Conservation (phyloP, 345 rosid species). For the Nephelium lappaceum region DNA sequence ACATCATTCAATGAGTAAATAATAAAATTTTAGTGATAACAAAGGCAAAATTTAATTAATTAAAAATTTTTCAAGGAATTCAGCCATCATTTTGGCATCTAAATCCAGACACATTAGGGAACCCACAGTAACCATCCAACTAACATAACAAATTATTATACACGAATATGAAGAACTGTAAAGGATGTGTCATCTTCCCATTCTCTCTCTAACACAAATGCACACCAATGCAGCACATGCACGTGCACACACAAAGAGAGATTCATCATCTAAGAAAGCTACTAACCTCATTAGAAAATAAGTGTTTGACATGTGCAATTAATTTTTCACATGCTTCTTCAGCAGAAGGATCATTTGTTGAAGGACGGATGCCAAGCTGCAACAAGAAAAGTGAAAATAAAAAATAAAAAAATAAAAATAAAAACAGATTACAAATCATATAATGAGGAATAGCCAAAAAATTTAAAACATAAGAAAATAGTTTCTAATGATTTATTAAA, state of each 20-base stretch:
- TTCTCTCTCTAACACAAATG: neutral
- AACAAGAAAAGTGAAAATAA: conserved; percentile 16
- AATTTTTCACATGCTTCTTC: conserved; percentile 68
- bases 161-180: neutral
- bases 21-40: too few species aligned
- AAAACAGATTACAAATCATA: neutral
- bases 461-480: neutral
- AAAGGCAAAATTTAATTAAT: neutral
- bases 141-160: neutral
- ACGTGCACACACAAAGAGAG: neutral
- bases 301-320: conserved; percentile 46
- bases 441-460: conserved; percentile 8
- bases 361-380: conserved; percentile 72
- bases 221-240: neutral
- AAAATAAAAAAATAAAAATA: too few species aligned
- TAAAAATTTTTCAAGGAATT: neutral
- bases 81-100: neutral
- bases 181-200: neutral
- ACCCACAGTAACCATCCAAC: neutral
- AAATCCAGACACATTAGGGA: neutral
- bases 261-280: conserved; percentile 4
- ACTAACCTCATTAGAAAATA: conserved; percentile 84
- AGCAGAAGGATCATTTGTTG: conserved; percentile 47
- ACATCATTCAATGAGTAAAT: neutral
- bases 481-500: neutral